Conservation (phyloP, 2,329 filamentous ascomycete genomes). For the Boeremia lycopersici region DNA sequence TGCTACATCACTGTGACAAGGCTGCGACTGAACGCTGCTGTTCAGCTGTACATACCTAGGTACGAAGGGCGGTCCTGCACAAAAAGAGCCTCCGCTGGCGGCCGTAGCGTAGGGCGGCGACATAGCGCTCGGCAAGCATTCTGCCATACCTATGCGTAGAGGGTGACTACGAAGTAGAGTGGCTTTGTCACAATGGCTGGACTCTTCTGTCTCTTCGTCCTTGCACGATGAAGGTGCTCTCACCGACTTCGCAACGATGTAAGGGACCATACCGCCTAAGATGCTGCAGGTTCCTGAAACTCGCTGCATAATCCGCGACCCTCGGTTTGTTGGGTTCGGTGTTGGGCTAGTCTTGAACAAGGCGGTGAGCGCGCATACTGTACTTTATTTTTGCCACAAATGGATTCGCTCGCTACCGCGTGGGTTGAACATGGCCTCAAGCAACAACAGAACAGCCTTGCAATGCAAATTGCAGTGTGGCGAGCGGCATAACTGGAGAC, state of each 20-base stretch:
- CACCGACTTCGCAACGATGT: no score
- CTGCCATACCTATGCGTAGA: no score
- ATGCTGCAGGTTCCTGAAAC: slow-evolving; percentile 1
- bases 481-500: slow-evolving; percentile 8
- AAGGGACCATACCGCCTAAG: background rate
- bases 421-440: background rate
- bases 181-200: no score
- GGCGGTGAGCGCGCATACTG: slow-evolving; percentile 19
- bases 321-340: slow-evolving; percentile 17
- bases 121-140: slow-evolving; percentile 2
- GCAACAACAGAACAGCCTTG: slow-evolving; percentile 1
- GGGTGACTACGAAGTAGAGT: no score
- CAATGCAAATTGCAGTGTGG: background rate
- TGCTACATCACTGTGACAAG: background rate
- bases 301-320: slow-evolving; percentile 19
- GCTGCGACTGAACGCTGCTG: background rate
- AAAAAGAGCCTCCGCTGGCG: slow-evolving; percentile 21
- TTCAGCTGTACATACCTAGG: background rate
- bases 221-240: no score
- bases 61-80: slow-evolving; percentile 5
- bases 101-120: slow-evolving; percentile 22
- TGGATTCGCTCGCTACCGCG: slow-evolving; percentile 8
- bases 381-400: slow-evolving; percentile 19
- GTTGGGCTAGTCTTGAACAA: slow-evolving; percentile 11
- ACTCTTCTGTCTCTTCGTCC: no score